Percentiles rank a stretch among this genome's conserved stretches.
Conservation (phyloP, 345 rosid genomes). For the Salix koriyanagi region DNA sequence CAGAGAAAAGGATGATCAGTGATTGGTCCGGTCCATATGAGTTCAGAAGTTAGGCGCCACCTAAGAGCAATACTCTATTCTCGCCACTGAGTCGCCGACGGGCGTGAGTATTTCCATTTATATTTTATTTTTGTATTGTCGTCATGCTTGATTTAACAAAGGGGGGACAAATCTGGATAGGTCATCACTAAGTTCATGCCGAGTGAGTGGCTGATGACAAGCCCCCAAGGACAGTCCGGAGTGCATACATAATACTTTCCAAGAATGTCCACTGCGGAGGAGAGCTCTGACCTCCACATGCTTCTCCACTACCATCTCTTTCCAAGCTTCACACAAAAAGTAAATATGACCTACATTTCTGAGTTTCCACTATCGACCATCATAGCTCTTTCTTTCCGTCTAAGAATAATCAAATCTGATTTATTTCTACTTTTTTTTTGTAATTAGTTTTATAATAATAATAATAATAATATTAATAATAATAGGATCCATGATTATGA, state of each 20-base stretch:
- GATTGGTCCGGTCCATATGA: too few relatives aligned
- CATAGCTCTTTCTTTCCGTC: not conserved
- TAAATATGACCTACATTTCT: conserved; percentile 12
- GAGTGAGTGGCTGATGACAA: not conserved
- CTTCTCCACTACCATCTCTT: conserved; percentile 16
- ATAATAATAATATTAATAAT: not conserved
- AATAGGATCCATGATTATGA: conserved; percentile 16
- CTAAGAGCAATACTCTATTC: too few relatives aligned
- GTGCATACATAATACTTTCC: not conserved
- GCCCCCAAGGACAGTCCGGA: not conserved
- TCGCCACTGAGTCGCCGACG: too few relatives aligned
- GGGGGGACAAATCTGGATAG: conserved; percentile 2
- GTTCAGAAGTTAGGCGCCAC: too few relatives aligned
- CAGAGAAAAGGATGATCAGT: too few relatives aligned
- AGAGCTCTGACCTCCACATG: conserved; percentile 15
- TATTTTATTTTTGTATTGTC: too few relatives aligned
- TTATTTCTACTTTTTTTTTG: not conserved
- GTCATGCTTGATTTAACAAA: not conserved
- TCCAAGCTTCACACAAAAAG: not conserved
- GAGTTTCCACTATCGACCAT: conserved; percentile 25
- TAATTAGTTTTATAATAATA: not conserved
- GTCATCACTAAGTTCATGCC: not conserved
- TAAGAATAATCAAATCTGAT: not conserved
- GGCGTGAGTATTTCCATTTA: too few relatives aligned
- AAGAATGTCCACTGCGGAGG: conserved; percentile 1